Evolutionary conservation across 345 rosid species (phyloP), one percentile per base, ranked within the genome.

Genomic region (Euphorbia tirucalli): DNA sequence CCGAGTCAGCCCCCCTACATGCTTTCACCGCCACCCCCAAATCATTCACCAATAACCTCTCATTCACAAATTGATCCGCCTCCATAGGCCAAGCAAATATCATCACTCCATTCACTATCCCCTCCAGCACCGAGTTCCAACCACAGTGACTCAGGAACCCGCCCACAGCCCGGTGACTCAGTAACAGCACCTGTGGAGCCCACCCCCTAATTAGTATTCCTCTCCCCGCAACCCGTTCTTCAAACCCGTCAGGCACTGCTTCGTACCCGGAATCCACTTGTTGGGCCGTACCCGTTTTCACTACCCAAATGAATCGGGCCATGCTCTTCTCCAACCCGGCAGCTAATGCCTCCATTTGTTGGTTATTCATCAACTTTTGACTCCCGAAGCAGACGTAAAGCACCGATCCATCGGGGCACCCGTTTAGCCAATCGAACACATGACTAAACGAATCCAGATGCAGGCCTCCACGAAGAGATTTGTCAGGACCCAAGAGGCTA

Each of bases 81-180:
- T 85, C 88, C 93, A 91, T 86, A 0, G 97, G 97, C 93, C 93
- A 87, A 5, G 75, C 87, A 78, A 89, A 22, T 14, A 88, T 57
- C 73, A 80, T 32, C 22, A 73, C 83, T 5, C 93, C 89, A 2
- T 81, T 79, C 73, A 70, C 84, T 32, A 88, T 30, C n/a, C 80
- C 90, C 78, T 92, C 96, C 16, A 82, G 78, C 68, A 83, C 76
- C 37, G 94, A 91, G 85, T 91, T 89, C 97, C 97, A 91, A 11
- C 96, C 90, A 46, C 91, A 87, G 14, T 88, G 97, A 72, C 86
- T 89, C 80, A 91, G 67, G 55, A 89, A 91, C 67, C 83, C 83
- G 14, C 89, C 88, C 5, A 88, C 88, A 0, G 88, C 89, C 6
- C 62, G 57, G 82, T 92, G 97, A 35, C 64, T 57, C 79, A 92